Conservation (phyloP, 2,329 filamentous ascomycete species). For the Parastagonospora avenae region DNA sequence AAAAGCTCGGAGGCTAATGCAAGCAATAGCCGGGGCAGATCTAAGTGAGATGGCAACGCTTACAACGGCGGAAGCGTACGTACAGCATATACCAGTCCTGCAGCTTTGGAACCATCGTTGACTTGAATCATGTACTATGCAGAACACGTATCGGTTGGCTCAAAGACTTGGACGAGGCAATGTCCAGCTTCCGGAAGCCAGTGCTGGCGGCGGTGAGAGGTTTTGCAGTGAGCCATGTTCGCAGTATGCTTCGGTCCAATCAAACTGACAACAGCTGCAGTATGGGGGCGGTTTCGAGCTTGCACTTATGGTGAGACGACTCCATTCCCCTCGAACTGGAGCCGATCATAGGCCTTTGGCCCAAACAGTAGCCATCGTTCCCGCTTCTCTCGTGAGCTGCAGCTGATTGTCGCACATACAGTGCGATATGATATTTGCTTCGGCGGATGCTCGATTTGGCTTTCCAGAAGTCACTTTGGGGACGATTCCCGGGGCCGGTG, state of each 20-base stretch:
- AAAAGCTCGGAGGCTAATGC: conserved; percentile 10
- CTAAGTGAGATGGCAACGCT: conserved; percentile 96
- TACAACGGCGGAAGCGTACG: conserved; percentile 74
- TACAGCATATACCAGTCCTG: background rate
- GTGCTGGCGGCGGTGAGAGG: conserved; percentile 91
- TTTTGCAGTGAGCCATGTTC: conserved; percentile 62
- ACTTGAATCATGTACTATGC: background rate
- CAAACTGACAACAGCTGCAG: conserved; percentile 16
- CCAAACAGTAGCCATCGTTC: background rate
- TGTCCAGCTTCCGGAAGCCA: conserved; percentile 83
- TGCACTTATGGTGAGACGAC: conserved; percentile 75
- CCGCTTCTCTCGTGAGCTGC: background rate
- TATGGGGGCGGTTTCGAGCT: conserved; percentile 93
- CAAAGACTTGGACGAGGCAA: conserved; percentile 84
- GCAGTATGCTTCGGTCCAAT: background rate
- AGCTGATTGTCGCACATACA: conserved; percentile 9
- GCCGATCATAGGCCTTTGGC: background rate
- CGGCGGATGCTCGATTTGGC: conserved; percentile 81
- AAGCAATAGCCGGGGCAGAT: conserved; percentile 75
- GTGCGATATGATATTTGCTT: conserved; percentile 85
- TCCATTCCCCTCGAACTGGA: background rate
- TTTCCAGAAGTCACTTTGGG: conserved; percentile 96
- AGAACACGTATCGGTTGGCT: conserved; percentile 83
- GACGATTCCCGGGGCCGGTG: conserved; percentile 83
- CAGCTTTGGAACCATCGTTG: background rate